Conservation (phyloP, 768 basidiomycete genomes). For the Tulasnella sp. region DNA sequence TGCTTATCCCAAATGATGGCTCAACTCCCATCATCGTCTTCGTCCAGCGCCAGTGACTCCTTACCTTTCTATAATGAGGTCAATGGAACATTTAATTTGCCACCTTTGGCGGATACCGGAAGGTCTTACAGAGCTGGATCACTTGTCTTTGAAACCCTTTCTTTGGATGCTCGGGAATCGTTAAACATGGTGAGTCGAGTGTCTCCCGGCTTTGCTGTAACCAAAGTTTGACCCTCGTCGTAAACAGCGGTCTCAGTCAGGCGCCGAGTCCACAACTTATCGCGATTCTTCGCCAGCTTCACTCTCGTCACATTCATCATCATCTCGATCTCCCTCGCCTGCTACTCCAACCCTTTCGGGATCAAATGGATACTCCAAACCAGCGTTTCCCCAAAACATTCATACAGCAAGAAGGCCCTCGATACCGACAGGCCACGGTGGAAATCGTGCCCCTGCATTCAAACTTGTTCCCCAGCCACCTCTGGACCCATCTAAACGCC, state of each 20-base stretch:
- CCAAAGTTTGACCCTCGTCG: no score
- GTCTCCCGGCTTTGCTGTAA: no score
- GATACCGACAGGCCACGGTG: no score
- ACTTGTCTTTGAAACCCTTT: no score
- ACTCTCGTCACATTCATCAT: slow-evolving; percentile 44
- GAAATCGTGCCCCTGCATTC: slow-evolving; percentile 10
- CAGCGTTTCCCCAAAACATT: no score
- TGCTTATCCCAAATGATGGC: slow-evolving; percentile 6
- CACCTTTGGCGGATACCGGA: neutral
- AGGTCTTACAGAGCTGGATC: no score
- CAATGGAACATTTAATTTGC: slow-evolving; percentile 10
- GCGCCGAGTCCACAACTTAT: slow-evolving; percentile 29
- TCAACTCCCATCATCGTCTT: neutral
- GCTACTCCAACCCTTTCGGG: slow-evolving; percentile 36
- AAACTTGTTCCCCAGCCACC: slow-evolving; percentile 12
- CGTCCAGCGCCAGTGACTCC: neutral
- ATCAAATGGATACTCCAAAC: slow-evolving; percentile 52
- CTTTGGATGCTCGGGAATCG: no score
- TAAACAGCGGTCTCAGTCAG: no score
- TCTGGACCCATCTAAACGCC: slow-evolving; percentile 11
- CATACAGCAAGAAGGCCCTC: no score
- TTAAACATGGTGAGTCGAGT: no score
- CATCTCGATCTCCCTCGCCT: slow-evolving; percentile 34
- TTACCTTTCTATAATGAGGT: slow-evolving; percentile 7
- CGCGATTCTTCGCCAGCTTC: slow-evolving; percentile 31